Base-by-base conservation (phyloP, 345 rosid genomes). In the Syzygium jambos region DNA sequence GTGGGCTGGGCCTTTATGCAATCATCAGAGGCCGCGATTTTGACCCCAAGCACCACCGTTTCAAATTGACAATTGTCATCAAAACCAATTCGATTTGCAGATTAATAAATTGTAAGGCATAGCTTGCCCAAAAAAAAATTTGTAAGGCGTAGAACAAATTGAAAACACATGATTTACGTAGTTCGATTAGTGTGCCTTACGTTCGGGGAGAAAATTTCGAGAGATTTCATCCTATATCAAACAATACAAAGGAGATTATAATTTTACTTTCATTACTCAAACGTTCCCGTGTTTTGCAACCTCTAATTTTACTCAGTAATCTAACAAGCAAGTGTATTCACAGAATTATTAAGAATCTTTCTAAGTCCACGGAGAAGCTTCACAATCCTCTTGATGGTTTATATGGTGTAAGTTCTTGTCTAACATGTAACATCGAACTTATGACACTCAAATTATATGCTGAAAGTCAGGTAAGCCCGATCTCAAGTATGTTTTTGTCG, bases 321-420 rank as follows among this genome's bases (percentile, higher is more conserved):
- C 30, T 5, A 61, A 27, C 17, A n/a, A 61, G 17, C 16, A 1
- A 65, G 1, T 30, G 11, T 68, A 30, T 16, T 68, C 46, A 17
- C 3, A 0, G 10, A 1, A 16, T 68, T 68, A 3, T 17, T 0
- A 68, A 30, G 6, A 2, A 30, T 22, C 11, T 68, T 17, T 34
- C 43, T 9, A 34, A 68, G 25, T 17, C 19, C 14, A 68, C 4
- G 11, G 7, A 73, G 13, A 38, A 73, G 25, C 19, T 68, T 68
- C 6, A 10, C 6, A 17, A 17, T 68, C 78, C 78, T 4, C 7
- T 68, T 1, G 7, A 68, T 17, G 46, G 12, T 34, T 68, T 9
- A 17, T 21, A 34, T 2, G 23, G 46, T 34, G 23, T 34, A 17
- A 68, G 1, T 68, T 68, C 13, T 2, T 17, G 3, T 30, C 13